phyloP scores from a whole-genome alignment of 371 early-diverging fungal genomes.

The Actinomucor elegans region DNA sequence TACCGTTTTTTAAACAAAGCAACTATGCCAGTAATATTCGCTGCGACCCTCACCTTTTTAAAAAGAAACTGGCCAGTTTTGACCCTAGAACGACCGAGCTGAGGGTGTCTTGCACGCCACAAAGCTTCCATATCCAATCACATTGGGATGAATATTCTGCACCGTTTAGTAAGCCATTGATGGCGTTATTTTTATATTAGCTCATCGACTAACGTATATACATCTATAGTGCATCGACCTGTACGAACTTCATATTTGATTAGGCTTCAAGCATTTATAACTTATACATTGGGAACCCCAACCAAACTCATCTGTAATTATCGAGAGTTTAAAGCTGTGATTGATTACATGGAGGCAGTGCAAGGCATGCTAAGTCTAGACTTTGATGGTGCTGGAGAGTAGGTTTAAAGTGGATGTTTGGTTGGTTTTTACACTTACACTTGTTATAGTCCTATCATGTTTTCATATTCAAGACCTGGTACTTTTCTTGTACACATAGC shows the following conservation, averaged over 20 bases:
- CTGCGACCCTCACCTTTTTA: not conserved
- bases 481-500: too few relatives aligned
- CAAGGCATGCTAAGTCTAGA: not conserved
- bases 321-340: slow-evolving; percentile 16
- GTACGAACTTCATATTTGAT: slow-evolving; percentile 2
- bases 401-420: too few relatives aligned
- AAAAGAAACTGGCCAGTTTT: slow-evolving; percentile 2
- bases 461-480: too few relatives aligned
- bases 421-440: too few relatives aligned
- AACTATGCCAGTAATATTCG: not conserved
- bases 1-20: slow-evolving; percentile 3
- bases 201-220: not conserved
- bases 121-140: not conserved
- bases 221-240: slow-evolving; percentile 6
- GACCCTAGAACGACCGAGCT: slow-evolving; percentile 3
- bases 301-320: slow-evolving; percentile 11
- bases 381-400: slow-evolving; percentile 16
- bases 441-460: too few relatives aligned
- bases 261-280: not conserved
- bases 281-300: not conserved
- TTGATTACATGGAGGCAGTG: slow-evolving; percentile 9
- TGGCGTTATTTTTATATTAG: not conserved
- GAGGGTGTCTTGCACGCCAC: not conserved
- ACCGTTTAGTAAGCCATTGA: not conserved
- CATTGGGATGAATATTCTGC: not conserved